phyloP scores from a whole-genome alignment of 768 basidiomycete species.

The Suillus subaureus region DNA sequence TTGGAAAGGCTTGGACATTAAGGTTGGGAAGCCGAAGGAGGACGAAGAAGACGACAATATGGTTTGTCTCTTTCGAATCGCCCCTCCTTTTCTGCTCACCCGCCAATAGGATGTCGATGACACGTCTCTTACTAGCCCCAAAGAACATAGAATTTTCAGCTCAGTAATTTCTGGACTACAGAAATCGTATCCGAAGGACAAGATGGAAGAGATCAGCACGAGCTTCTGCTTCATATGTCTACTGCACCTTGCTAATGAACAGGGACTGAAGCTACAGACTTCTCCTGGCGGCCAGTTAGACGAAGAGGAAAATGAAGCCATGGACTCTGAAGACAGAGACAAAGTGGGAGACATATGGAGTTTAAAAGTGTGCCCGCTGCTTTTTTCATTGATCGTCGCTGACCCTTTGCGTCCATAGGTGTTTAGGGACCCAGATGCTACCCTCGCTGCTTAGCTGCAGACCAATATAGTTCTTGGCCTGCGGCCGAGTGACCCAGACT shows the following conservation, averaged over 20 bases:
- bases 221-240: constrained; percentile 99
- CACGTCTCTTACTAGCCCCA: constrained; percentile 57
- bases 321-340: constrained; percentile 42
- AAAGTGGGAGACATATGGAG: constrained; percentile 75
- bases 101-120: constrained; percentile 55
- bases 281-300: constrained; percentile 38
- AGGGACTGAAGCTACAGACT: constrained; percentile 83
- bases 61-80: constrained; percentile 40
- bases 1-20: constrained; percentile 90
- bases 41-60: constrained; percentile 52
- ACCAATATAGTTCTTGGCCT: constrained; percentile 20
- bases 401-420: constrained; percentile 32
- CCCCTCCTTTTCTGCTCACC: not conserved
- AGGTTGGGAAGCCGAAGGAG: constrained; percentile 39
- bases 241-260: constrained; percentile 94
- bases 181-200: constrained; percentile 83
- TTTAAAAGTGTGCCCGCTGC: constrained; percentile 55
- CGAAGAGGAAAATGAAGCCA: constrained; percentile 36
- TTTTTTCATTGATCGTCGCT: constrained; percentile 1
- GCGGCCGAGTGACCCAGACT: not conserved
- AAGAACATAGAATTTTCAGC: constrained; percentile 70
- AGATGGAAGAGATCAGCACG: constrained; percentile 98
- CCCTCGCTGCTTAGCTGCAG: constrained; percentile 22
- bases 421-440: constrained; percentile 45
- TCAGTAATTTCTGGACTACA: constrained; percentile 84